Conservation (phyloP, 805 yeast species). For the Suhomyces emberorum region DNA sequence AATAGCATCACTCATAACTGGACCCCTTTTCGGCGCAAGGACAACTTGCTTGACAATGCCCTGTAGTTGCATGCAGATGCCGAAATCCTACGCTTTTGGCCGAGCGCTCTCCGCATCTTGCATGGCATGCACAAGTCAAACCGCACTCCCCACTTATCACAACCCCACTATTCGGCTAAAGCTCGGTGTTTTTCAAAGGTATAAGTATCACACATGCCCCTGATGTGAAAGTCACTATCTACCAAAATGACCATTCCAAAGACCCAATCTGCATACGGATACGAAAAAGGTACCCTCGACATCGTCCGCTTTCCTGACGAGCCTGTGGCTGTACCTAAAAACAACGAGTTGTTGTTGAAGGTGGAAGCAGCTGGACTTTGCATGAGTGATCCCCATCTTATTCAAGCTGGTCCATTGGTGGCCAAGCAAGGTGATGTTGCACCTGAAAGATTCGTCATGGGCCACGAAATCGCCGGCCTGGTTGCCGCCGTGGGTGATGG, state of each 20-base stretch:
- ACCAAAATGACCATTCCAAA: constrained; percentile 18
- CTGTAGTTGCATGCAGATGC: too few species aligned
- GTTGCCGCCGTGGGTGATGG: constrained; percentile 29
- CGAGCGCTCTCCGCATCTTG: too few species aligned
- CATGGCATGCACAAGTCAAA: too few species aligned
- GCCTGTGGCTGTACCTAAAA: constrained; percentile 30
- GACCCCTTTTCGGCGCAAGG: too few species aligned
- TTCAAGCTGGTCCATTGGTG: constrained; percentile 14
- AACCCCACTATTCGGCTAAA: constrained; percentile 1
- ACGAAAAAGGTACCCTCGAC: constrained; percentile 21
- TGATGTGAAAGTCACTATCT: neutral
- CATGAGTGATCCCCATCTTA: constrained; percentile 40
- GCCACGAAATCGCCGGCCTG: constrained; percentile 44
- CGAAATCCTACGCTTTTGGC: too few species aligned
- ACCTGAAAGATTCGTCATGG: constrained; percentile 35
- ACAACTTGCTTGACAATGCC: too few species aligned
- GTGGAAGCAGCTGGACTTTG: constrained; percentile 46
- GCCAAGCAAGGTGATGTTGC: constrained; percentile 14
- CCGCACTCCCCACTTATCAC: too few species aligned
- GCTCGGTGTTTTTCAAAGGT: neutral
- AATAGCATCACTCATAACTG: too few species aligned
- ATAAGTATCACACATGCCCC: neutral
- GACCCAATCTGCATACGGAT: constrained; percentile 31
- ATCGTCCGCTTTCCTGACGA: constrained; percentile 25
- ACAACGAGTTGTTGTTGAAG: constrained; percentile 31